Percentiles rank a stretch among this genome's conserved stretches.
phyloP scores from a whole-genome alignment of 106 monocot species.

The Chionographis japonica region DNA sequence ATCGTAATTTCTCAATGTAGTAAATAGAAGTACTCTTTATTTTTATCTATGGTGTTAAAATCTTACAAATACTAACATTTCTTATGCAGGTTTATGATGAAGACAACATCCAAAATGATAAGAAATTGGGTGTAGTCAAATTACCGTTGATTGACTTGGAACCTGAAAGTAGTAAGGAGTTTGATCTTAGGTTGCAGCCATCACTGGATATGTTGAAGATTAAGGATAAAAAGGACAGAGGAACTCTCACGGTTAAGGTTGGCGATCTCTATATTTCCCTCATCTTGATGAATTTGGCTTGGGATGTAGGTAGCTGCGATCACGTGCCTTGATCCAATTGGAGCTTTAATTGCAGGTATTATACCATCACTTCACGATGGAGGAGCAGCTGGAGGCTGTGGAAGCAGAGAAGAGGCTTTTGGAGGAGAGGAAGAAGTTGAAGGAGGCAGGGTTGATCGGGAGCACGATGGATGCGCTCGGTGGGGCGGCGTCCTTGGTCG shows the following conservation, averaged over 20 bases:
- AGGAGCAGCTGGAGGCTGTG: conserved; percentile 57
- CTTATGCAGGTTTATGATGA: conserved; percentile 73
- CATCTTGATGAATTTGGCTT: background rate
- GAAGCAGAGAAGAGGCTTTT: conserved; percentile 62
- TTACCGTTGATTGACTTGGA: conserved; percentile 68
- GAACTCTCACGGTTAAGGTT: conserved; percentile 77
- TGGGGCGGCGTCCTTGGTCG: conserved; percentile 42
- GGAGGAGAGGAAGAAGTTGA: conserved; percentile 61
- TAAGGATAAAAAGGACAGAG: conserved; percentile 95
- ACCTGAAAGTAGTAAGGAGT: conserved; percentile 63
- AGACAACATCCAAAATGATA: conserved; percentile 73
- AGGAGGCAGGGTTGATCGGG: conserved; percentile 53
- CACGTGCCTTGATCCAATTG: background rate
- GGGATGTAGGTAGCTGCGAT: too few relatives aligned
- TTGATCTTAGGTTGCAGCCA: conserved; percentile 61
- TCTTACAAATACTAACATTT: background rate
- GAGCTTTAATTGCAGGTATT: conserved; percentile 28
- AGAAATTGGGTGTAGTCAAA: conserved; percentile 67
- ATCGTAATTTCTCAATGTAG: too few relatives aligned
- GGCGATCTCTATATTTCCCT: conserved; percentile 1
- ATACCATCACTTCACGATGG: conserved; percentile 59
- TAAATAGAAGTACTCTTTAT: too few relatives aligned
- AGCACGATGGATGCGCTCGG: conserved; percentile 73
- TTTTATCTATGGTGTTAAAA: background rate
- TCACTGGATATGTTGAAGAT: conserved; percentile 78